A percentile compares a stretch with the other conserved stretches of the same genome.
Conservation (phyloP, 257 asterid genomes). For the Euphrasia confusa region DNA sequence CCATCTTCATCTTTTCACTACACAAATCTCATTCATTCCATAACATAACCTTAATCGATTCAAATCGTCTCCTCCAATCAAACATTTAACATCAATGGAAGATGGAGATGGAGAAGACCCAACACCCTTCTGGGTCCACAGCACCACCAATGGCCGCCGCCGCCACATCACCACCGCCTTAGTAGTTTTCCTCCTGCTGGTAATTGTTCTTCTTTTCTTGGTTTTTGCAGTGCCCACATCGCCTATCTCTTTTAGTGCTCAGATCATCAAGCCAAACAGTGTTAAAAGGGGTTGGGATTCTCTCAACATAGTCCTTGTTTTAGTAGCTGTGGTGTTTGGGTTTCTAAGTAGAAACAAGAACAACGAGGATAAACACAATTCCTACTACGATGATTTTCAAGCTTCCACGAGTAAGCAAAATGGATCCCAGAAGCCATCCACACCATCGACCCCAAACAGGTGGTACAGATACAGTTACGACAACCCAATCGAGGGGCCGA, state of each 20-base stretch:
- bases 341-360: slow-evolving; percentile 61
- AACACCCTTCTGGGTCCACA: slow-evolving; percentile 79
- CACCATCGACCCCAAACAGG: not conserved
- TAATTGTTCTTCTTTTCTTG: slow-evolving; percentile 50
- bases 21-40: slow-evolving; percentile 28
- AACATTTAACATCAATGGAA: slow-evolving; percentile 36
- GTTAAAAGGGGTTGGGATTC: slow-evolving; percentile 91
- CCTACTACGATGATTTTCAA: slow-evolving; percentile 36
- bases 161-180: slow-evolving; percentile 42
- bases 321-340: slow-evolving; percentile 74
- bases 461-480: slow-evolving; percentile 22
- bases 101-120: slow-evolving; percentile 46
- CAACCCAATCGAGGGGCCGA: slow-evolving; percentile 20
- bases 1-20: not conserved
- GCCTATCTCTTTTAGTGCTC: slow-evolving; percentile 41
- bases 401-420: slow-evolving; percentile 28
- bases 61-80: slow-evolving; percentile 10
- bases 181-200: slow-evolving; percentile 48
- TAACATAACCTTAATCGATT: not conserved
- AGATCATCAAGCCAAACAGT: slow-evolving; percentile 58
- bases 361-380: slow-evolving; percentile 33
- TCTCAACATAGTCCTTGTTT: slow-evolving; percentile 55
- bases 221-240: slow-evolving; percentile 55
- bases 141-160: slow-evolving; percentile 52
- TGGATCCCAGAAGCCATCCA: slow-evolving; percentile 24